Percentiles rank a stretch among this genome's conserved stretches.
These are phyloP conservation scores for Candida sojae DNA, from an alignment of 1,139 yeast species.

Conservation along the genomic window DNA sequence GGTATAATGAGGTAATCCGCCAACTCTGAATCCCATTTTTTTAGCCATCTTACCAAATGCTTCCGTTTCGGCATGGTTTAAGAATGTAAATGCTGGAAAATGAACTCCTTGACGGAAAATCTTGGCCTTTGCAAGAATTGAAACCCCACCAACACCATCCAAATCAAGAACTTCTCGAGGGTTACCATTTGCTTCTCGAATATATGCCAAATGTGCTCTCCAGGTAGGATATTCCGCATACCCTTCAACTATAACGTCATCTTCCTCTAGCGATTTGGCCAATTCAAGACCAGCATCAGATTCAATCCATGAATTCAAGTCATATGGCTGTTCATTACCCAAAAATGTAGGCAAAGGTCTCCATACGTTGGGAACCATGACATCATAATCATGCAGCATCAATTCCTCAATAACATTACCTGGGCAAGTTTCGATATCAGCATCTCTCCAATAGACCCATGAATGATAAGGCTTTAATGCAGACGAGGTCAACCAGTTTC, in stretches of 20 bases:
- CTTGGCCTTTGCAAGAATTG: constrained; percentile 78
- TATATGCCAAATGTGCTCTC: constrained; percentile 79
- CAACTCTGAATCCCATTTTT: constrained; percentile 76
- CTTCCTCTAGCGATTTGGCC: constrained; percentile 69
- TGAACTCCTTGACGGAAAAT: constrained; percentile 83
- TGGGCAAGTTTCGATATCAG: constrained; percentile 82
- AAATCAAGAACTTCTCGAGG: constrained; percentile 67
- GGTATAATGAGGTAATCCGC: constrained; percentile 87
- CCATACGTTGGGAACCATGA: constrained; percentile 90
- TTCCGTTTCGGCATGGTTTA: constrained; percentile 90
- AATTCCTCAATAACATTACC: constrained; percentile 76
- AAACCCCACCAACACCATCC: constrained; percentile 92
- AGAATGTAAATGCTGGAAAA: constrained; percentile 86
- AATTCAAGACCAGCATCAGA: constrained; percentile 68
- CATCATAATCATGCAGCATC: constrained; percentile 74
- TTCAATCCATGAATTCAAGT: constrained; percentile 87
- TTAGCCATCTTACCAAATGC: constrained; percentile 89
- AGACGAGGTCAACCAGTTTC: constrained; percentile 81
- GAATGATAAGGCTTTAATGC: constrained; percentile 84
- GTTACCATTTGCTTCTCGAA: constrained; percentile 64
- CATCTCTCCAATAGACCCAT: constrained; percentile 96
- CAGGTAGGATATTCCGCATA: constrained; percentile 89
- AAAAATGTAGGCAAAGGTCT: constrained; percentile 78
- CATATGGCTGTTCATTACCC: constrained; percentile 81
- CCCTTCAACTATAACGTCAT: constrained; percentile 89